Percentiles rank a stretch among this genome's conserved stretches.
Conservation (phyloP, 768 basidiomycete genomes). For the Macrolepiota dolichaula region DNA sequence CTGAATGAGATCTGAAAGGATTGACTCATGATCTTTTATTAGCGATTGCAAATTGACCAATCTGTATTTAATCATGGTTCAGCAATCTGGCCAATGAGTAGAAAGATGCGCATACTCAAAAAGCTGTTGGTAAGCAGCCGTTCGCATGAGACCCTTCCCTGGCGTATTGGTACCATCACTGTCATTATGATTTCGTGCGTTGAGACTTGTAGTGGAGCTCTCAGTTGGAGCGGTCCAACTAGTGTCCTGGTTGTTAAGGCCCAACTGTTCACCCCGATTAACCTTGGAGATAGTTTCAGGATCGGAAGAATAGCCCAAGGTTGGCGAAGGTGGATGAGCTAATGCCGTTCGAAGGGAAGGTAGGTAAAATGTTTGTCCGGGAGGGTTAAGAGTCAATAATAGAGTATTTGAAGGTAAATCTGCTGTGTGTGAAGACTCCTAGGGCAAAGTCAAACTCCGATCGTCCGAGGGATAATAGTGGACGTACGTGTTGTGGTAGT, state of each 20-base stretch:
- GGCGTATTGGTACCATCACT: slow-evolving; percentile 13
- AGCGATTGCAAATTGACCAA: slow-evolving; percentile 50
- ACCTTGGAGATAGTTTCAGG: slow-evolving; percentile 55
- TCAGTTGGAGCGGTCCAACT: too few relatives aligned
- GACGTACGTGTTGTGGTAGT: slow-evolving; percentile 59
- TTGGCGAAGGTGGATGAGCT: slow-evolving; percentile 52
- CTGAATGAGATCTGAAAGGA: slow-evolving; percentile 43
- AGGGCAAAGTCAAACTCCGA: slow-evolving; percentile 8
- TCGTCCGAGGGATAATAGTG: background rate
- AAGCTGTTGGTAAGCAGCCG: slow-evolving; percentile 65
- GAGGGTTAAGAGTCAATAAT: slow-evolving; percentile 61
- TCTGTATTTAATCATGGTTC: slow-evolving; percentile 25
- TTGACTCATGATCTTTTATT: slow-evolving; percentile 47
- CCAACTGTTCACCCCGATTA: slow-evolving; percentile 24
- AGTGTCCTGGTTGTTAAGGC: background rate
- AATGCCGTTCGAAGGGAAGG: slow-evolving; percentile 31
- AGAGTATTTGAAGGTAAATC: slow-evolving; percentile 73
- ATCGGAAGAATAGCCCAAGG: slow-evolving; percentile 66
- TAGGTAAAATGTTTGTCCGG: slow-evolving; percentile 57
- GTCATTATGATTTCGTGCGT: slow-evolving; percentile 31
- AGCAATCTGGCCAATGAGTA: background rate
- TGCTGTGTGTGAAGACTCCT: slow-evolving; percentile 22
- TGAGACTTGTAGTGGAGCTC: slow-evolving; percentile 16
- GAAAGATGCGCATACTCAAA: slow-evolving; percentile 50
- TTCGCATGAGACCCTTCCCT: slow-evolving; percentile 19